Percentiles rank a stretch among this genome's conserved stretches.
Evolutionary conservation across 768 basidiomycete genomes (phyloP).

Genomic region (Termitomyces sp.): DNA sequence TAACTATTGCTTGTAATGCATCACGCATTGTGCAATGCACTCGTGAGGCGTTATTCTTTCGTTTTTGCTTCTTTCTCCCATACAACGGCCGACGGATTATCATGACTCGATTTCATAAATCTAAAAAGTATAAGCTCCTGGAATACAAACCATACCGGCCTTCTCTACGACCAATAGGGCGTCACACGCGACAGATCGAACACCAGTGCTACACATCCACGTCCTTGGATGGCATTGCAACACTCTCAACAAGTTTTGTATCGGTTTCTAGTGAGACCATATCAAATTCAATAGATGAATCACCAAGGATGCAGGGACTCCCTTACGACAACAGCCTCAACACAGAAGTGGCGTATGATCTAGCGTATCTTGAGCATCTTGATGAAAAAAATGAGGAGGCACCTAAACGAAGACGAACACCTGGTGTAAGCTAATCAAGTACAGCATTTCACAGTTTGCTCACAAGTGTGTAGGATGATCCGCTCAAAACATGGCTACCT

Average conservation of each 20-base stretch:
- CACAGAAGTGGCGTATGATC: not conserved
- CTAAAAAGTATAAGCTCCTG: not conserved
- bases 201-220: not conserved
- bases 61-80: not conserved
- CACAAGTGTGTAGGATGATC: constrained; percentile 2
- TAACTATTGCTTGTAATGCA: too few species aligned
- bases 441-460: not conserved
- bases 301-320: not conserved
- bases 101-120: not conserved
- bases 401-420: not conserved
- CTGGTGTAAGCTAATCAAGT: not conserved
- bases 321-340: not conserved
- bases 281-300: not conserved
- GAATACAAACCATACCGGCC: not conserved
- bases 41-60: too few species aligned
- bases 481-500: constrained; percentile 4
- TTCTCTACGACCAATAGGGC: not conserved
- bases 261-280: not conserved
- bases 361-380: not conserved
- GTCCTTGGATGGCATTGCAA: not conserved
- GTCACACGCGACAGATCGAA: not conserved
- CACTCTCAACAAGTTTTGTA: not conserved
- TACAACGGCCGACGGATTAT: not conserved
- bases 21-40: not conserved
- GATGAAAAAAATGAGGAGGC: not conserved